phyloP scores from a whole-genome alignment of 2,329 filamentous ascomycete genomes.

The Penicillium occitanis region DNA sequence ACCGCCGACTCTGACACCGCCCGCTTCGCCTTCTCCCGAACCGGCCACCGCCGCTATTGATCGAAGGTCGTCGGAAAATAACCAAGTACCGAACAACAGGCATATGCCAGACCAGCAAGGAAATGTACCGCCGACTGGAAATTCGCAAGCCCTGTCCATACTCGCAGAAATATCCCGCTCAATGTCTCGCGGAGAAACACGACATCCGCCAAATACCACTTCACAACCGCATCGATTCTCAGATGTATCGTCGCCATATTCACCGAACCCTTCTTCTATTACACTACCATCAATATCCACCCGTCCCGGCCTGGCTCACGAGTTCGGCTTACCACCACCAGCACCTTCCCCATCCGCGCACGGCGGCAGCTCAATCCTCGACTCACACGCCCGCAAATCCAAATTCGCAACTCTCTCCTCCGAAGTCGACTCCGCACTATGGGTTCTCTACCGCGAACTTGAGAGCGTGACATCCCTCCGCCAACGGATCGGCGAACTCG shows the following conservation, averaged over 20 bases:
- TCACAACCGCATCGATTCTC: slow-evolving; percentile 1
- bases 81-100: not conserved
- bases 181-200: slow-evolving; percentile 13
- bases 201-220: not conserved
- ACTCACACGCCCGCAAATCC: slow-evolving; percentile 23
- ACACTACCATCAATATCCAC: slow-evolving; percentile 1
- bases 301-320: not conserved
- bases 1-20: slow-evolving; percentile 21
- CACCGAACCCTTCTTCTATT: not conserved
- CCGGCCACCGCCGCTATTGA: not conserved
- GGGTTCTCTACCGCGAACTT: slow-evolving; percentile 21
- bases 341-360: slow-evolving; percentile 11
- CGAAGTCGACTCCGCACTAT: slow-evolving; percentile 23
- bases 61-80: not conserved
- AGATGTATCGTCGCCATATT: slow-evolving; percentile 5
- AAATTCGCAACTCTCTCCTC: slow-evolving; percentile 21
- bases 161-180: slow-evolving; percentile 21
- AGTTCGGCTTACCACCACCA: not conserved
- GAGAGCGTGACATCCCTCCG: slow-evolving; percentile 22
- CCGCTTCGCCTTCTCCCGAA: slow-evolving; percentile 17
- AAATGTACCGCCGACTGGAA: not conserved
- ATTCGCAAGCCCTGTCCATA: slow-evolving; percentile 19
- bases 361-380: slow-evolving; percentile 6
- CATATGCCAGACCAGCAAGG: not conserved
- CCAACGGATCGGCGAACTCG: slow-evolving; percentile 21